Conservation (phyloP, 192 early-diverging fungal species). For the Rhizoclosmatium sp. region DNA sequence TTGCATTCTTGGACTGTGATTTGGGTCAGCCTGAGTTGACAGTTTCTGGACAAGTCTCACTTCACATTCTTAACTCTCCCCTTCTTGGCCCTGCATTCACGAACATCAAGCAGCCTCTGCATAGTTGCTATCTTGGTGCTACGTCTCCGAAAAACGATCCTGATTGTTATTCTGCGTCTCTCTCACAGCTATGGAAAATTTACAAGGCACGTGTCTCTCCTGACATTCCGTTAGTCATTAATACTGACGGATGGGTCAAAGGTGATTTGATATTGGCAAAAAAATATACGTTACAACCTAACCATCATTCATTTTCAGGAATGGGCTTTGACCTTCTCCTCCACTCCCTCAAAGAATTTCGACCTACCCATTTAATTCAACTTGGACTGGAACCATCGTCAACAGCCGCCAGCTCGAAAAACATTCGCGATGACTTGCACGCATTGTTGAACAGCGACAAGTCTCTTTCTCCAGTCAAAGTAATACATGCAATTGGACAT, state of each 20-base stretch:
- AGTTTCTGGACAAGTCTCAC: constrained; percentile 77
- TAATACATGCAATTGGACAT: constrained; percentile 32
- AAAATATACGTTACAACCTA: background rate
- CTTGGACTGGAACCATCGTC: constrained; percentile 29
- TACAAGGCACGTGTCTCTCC: constrained; percentile 59
- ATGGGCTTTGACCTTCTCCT: constrained; percentile 86
- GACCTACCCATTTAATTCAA: constrained; percentile 77
- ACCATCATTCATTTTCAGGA: constrained; percentile 38
- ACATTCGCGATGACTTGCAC: constrained; percentile 23
- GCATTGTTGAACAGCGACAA: background rate
- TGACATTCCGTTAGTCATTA: constrained; percentile 85
- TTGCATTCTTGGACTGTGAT: constrained; percentile 92
- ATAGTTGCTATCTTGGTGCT: constrained; percentile 79
- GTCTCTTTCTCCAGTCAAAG: constrained; percentile 36
- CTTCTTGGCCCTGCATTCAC: constrained; percentile 86
- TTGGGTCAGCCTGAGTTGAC: constrained; percentile 92
- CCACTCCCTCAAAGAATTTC: constrained; percentile 64
- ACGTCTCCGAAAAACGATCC: constrained; percentile 81
- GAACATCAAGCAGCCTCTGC: constrained; percentile 66
- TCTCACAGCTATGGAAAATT: constrained; percentile 66
- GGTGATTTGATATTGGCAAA: constrained; percentile 52
- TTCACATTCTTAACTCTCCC: constrained; percentile 76
- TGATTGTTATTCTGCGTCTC: constrained; percentile 77
- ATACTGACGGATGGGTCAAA: constrained; percentile 94
- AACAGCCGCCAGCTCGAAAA: background rate